Evolutionary conservation across 208 protist species (phyloP), one percentile per base, ranked within the genome.

Genomic region (Leishmania aethiopica): DNA sequence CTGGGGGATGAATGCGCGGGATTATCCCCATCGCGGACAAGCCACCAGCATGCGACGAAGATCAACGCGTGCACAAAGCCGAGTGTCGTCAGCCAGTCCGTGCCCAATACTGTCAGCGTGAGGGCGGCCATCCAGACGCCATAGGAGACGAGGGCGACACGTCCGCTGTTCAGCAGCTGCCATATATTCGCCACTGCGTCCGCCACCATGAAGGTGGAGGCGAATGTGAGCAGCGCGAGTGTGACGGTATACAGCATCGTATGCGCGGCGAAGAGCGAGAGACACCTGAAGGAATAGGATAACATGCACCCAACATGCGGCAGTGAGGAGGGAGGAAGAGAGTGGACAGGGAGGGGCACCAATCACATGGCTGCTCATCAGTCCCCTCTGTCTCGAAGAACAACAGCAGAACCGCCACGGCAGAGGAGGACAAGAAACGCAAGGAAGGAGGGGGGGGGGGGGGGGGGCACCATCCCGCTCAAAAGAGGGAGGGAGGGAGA

Each of bases 121-220:
- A 87, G 55, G 22, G 88, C 81, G 1, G 75, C 86, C 32, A 86
- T 72, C 90, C 90, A 93, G 37, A 87, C 32, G 8, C 84, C 71
- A 8, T 86, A 86, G 40, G 84, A 84, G 22, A 87, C 69, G 40
- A 83, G 59, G 25, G 87, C 85, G n/a, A 86, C 70, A 53, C 82
- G 77, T 35, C 64, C 47, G 32, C 81, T 74, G 37, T 42, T 69
- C n/a, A 82, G 74, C n/a, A 88, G 28, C 66, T 62, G 62, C 74
- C 86, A 89, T 32, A 91, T 79, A 59, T 90, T 83, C 28, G 82
- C 81, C 55, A 90, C 80, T 6, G 93, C 91, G 78, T 96, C 93
- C 35, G 90, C 91, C 17, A 86, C 84, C 91, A 96, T 93, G 75
- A 96, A 96, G 35, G 91, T 88, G 51, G 91, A 94, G 72, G 78